Evolutionary conservation across 2,329 filamentous ascomycete species (phyloP), one percentile per base, ranked within the genome.

Genomic region (Penicillium sp.): DNA sequence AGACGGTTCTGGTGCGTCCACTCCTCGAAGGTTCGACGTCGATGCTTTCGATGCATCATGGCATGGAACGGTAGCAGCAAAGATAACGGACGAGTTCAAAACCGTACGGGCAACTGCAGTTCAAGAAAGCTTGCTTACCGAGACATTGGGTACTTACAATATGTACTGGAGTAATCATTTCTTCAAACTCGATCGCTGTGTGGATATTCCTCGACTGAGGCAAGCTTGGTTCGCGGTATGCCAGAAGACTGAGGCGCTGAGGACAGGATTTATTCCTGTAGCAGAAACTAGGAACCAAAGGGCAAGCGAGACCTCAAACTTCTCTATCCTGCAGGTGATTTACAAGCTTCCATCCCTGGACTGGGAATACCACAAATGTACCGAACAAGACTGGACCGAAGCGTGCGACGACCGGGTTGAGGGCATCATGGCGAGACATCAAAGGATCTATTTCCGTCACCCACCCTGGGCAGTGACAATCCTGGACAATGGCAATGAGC

Each of bases 81-180:
- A 66, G 17, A 58, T 73, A 17, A 35, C 45, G 6, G 66, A 69
- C 5, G 64, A 64, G 3, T 69, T 71, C 45, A 50, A 66, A 44
- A 63, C 73, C 17, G 53, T 75, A 8, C 73, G 71, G 1, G 67
- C 75, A 11, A 75, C 76, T 6, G 72, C 76, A 1, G 67, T 79
- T 15, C 77, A 79, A 58, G 77, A 79, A 54, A 75, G 76, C 30
- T 66, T 79, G 23, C 65, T 79, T 7, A 74, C 73, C 35, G 78
- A 80, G 68, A 79, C 76, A 1, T 75, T 79, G 73, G 66, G 73
- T 6, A 75, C 71, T 19, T 68, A 71, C 5, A 68, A 72, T 26
- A 71, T 76, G 50, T 79, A 80, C 63, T 80, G 77, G 77, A 76
- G 75, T 31, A 76, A 78, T 52, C 74, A 75, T 15, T 70, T 78